Base-by-base conservation (phyloP, 495 filamentous ascomycete species). In the Chlorociboria aeruginascens region DNA sequence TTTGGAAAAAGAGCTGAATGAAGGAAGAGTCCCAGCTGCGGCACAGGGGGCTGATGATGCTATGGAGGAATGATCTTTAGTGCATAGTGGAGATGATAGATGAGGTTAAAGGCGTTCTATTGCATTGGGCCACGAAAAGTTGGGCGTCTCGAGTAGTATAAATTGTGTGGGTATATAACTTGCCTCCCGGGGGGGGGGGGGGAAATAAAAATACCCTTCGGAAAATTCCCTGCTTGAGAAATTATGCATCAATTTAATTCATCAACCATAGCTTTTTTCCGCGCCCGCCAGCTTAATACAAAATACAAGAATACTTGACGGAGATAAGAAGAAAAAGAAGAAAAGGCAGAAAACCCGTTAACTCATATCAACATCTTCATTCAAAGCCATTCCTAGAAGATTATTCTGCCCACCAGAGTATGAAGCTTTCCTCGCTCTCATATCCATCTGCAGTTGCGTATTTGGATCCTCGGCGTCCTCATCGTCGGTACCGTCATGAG, bases 1-100 rank as follows among this genome's bases (percentile, higher is more conserved):
- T 45, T 58, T 94, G 58, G 87, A 94, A 72, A 85, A 82, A 67
- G 86, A 86, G 62, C 66, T 96, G 45, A 82, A 82, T 49, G 89
- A 97, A 65, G 92, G 92, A 3, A 66, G 83, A 62, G 73, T 96
- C 61, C 86, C 88, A 12, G 70, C 72, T 20, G 85, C 79, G 33
- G 69, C 81, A 32, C 66, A 78, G 36, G 67, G 67, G 45, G 42
- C 28, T 29, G 50, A 51, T 36, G 74, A 71, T 52, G 72, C 59
- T 31, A 78, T 77, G 68, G 79, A 81, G 59, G 75, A 78, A 54
- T 75, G 53, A 46, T 25, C 7, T 11, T 36, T 36, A 3, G 38
- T 20, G 8, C 7, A 17, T 3, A 39, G 13, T 39, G 33, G 33
- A 13, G 13, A 35, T 10, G 33, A 8, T 39, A 39, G 8, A 10